Evolutionary conservation across 495 filamentous ascomycete species (phyloP).

Genomic region (Aspergillus egyptiacus): DNA sequence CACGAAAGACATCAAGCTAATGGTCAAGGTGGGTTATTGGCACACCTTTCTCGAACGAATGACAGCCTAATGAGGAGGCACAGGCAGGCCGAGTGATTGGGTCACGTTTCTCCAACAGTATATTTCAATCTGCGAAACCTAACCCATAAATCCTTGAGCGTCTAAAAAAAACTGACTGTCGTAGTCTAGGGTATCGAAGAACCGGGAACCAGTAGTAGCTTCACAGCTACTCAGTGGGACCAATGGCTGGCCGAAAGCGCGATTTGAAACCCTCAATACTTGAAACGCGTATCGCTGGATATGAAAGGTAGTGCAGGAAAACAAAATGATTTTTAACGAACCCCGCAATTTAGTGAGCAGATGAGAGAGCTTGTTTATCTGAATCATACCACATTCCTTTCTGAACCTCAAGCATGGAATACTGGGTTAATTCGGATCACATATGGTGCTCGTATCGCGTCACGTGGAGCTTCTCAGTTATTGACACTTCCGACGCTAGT

Average conservation of each 20-base stretch:
- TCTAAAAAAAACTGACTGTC: conserved; percentile 20
- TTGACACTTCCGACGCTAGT: neutral
- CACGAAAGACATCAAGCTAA: conserved; percentile 77
- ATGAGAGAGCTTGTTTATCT: conserved; percentile 10
- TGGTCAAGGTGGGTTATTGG: conserved; percentile 58
- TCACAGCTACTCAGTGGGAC: conserved; percentile 73
- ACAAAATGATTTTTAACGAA: conserved; percentile 9
- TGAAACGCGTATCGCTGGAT: neutral
- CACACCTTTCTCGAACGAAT: conserved; percentile 1
- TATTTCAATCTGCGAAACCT: conserved; percentile 59
- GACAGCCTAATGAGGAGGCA: conserved; percentile 17
- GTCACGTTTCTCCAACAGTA: conserved; percentile 82
- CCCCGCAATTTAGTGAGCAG: conserved; percentile 9
- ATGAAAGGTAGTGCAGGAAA: conserved; percentile 7
- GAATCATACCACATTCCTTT: conserved; percentile 34
- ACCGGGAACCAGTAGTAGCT: conserved; percentile 67
- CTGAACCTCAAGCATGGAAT: conserved; percentile 28
- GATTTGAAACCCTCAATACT: conserved; percentile 36
- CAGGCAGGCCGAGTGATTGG: conserved; percentile 63
- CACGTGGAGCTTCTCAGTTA: neutral
- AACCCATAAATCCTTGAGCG: conserved; percentile 1
- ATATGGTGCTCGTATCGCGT: conserved; percentile 3
- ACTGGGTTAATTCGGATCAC: conserved; percentile 16
- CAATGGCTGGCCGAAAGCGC: conserved; percentile 79
- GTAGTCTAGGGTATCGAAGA: conserved; percentile 62